phyloP scores from a whole-genome alignment of 805 yeast genomes.

The Scheffersomyces lignosus region DNA sequence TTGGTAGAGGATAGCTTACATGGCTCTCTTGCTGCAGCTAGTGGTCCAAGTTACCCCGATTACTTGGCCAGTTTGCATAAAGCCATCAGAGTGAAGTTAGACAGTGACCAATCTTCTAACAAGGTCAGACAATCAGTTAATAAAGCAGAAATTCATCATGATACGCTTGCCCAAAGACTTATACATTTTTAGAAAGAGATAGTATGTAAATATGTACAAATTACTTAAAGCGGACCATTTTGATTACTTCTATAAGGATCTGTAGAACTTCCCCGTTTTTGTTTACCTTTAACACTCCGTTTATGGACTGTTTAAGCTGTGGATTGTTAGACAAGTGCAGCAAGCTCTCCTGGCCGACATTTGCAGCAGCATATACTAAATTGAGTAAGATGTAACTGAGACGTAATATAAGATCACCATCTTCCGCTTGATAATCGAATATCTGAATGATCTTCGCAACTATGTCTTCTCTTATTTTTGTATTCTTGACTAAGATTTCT shows the following conservation, averaged over 20 bases:
- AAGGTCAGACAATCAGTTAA: conserved; percentile 27
- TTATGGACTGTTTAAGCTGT: conserved; percentile 9
- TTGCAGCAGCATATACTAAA: conserved; percentile 17
- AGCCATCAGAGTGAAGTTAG: conserved; percentile 52
- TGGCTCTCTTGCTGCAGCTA: conserved; percentile 40
- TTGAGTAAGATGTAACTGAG: conserved; percentile 21
- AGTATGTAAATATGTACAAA: not conserved
- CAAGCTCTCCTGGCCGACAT: not conserved
- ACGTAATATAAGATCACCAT: conserved; percentile 30
- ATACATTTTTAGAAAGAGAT: conserved; percentile 28
- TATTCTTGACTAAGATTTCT: conserved; percentile 19
- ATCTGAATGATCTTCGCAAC: conserved; percentile 19
- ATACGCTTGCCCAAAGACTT: conserved; percentile 41
- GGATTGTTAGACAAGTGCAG: conserved; percentile 3
- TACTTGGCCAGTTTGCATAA: conserved; percentile 70
- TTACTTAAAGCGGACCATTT: conserved; percentile 6
- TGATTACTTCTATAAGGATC: conserved; percentile 15
- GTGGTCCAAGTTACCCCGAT: conserved; percentile 58
- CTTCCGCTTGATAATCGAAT: conserved; percentile 20
- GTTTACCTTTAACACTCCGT: not conserved
- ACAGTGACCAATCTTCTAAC: conserved; percentile 41
- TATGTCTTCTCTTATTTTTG: conserved; percentile 14
- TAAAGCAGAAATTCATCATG: conserved; percentile 24
- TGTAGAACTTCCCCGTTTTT: conserved; percentile 11
- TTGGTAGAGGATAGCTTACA: conserved; percentile 69